Evolutionary conservation across 2,329 filamentous ascomycete genomes (phyloP).

Genomic region (Escovopsis sp.): DNA sequence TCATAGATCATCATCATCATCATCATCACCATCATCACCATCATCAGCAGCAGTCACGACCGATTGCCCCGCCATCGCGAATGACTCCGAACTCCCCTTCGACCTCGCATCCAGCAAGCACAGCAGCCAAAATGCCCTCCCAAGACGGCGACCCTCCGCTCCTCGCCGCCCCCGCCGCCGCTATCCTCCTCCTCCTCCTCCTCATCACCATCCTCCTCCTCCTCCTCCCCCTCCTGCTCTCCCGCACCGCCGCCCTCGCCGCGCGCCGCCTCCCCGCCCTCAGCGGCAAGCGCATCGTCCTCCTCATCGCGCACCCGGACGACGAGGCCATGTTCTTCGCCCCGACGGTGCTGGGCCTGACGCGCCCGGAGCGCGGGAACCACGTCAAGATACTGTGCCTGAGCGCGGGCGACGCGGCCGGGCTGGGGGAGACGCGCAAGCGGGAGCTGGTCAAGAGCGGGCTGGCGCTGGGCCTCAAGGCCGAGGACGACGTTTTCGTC

Average conservation of each 20-base stretch:
- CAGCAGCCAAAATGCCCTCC: background rate
- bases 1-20: no score
- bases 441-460: constrained; percentile 74
- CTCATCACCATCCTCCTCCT: constrained; percentile 23
- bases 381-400: constrained; percentile 90
- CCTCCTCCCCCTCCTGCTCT: constrained; percentile 29
- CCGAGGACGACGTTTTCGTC: constrained; percentile 70
- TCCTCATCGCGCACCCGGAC: constrained; percentile 93
- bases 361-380: constrained; percentile 65
- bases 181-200: constrained; percentile 2
- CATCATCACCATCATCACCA: no score
- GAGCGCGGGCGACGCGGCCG: constrained; percentile 77
- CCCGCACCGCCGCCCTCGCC: constrained; percentile 31
- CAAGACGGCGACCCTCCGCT: background rate
- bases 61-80: no score
- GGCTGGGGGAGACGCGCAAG: constrained; percentile 69
- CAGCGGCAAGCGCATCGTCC: constrained; percentile 70
- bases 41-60: no score
- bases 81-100: no score
- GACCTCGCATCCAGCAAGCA: background rate
- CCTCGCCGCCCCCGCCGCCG: background rate
- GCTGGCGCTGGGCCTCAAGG: constrained; percentile 56
- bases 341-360: constrained; percentile 74
- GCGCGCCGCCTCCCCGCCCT: constrained; percentile 48
- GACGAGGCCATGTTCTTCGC: constrained; percentile 99